These are phyloP conservation scores for Rubia peregrina DNA, from an alignment of 305 asterid genomes.

Conservation along the genomic window DNA sequence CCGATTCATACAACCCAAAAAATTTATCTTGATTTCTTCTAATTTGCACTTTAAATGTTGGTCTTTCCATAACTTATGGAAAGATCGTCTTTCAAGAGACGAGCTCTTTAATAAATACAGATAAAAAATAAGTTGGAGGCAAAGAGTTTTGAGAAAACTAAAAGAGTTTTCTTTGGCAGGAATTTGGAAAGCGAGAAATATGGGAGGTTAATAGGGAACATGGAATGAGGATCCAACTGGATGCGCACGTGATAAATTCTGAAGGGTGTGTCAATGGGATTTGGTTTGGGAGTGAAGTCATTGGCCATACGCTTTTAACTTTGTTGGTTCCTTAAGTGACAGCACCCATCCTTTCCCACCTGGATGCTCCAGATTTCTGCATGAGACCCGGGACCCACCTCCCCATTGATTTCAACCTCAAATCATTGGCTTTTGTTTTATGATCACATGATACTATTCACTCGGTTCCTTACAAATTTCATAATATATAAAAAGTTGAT, in stretches of 20 bases:
- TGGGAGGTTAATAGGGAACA: background rate
- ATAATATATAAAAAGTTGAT: too few relatives aligned
- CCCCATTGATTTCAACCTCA: background rate
- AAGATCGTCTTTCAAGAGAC: too few relatives aligned
- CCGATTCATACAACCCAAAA: too few relatives aligned
- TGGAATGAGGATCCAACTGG: conserved; percentile 22
- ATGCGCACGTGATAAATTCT: conserved; percentile 42
- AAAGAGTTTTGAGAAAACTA: too few relatives aligned
- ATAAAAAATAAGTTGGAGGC: too few relatives aligned
- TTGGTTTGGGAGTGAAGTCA: conserved; percentile 11
- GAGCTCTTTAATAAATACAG: too few relatives aligned
- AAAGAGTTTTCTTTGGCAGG: too few relatives aligned
- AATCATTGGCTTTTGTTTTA: background rate
- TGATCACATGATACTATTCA: background rate
- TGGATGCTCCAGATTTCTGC: conserved; percentile 27
- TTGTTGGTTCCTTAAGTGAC: conserved; percentile 32
- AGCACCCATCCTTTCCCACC: conserved; percentile 39
- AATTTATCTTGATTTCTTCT: too few relatives aligned
- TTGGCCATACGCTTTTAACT: background rate
- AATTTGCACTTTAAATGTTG: too few relatives aligned
- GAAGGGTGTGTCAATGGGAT: conserved; percentile 21
- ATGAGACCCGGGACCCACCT: conserved; percentile 23
- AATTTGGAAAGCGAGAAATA: too few relatives aligned
- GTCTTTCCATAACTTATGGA: too few relatives aligned
- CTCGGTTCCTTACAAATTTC: too few relatives aligned